A percentile compares a stretch with the other conserved stretches of the same genome.
Evolutionary conservation across 2,329 filamentous ascomycete genomes (phyloP).

Genomic region (Myriangium duriaei): DNA sequence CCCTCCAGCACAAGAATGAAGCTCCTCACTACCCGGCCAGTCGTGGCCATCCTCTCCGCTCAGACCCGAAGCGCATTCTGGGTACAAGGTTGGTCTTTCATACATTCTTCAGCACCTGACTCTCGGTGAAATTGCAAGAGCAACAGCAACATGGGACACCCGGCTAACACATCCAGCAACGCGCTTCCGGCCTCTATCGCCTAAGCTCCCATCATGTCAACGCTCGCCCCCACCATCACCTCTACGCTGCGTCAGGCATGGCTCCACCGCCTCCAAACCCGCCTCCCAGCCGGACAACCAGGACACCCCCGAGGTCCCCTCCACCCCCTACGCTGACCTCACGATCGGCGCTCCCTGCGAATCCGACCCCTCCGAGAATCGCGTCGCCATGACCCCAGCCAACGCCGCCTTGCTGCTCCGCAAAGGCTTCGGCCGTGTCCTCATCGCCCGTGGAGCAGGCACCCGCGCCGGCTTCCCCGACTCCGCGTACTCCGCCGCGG

Average conservation of each 20-base stretch:
- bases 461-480: constrained; percentile 65
- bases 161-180: too few relatives aligned
- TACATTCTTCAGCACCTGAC: too few relatives aligned
- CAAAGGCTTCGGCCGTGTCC: constrained; percentile 66
- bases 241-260: background rate
- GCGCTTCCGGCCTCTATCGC: too few relatives aligned
- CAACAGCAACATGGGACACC: too few relatives aligned
- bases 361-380: constrained; percentile 64
- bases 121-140: too few relatives aligned
- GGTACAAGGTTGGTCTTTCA: too few relatives aligned
- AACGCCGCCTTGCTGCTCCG: constrained; percentile 74
- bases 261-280: constrained; percentile 5
- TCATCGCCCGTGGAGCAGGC: constrained; percentile 74
- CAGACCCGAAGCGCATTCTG: too few relatives aligned
- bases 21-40: too few relatives aligned
- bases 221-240: background rate
- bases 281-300: background rate
- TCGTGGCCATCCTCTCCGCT: too few relatives aligned
- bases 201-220: too few relatives aligned
- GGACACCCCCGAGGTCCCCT: constrained; percentile 16
- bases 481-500: constrained; percentile 62
- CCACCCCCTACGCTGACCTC: constrained; percentile 53
- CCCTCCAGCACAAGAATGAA: too few relatives aligned
- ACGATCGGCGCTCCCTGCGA: constrained; percentile 71
- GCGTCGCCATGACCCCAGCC: constrained; percentile 72